A percentile compares a stretch with the other conserved stretches of the same genome.
Evolutionary conservation across 305 asterid genomes (phyloP).

Genomic region (Solanum hybrid): DNA sequence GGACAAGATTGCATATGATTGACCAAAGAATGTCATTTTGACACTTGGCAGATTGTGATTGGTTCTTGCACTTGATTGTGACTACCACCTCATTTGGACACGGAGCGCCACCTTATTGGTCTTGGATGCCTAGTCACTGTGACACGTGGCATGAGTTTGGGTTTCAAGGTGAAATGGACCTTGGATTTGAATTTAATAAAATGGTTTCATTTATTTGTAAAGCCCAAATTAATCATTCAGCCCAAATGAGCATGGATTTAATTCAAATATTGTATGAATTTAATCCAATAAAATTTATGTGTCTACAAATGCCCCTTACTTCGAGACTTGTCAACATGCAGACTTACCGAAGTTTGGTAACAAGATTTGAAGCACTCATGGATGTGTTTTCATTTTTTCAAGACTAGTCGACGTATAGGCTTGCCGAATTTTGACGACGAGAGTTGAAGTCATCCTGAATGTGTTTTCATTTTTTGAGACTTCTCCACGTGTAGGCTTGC

Average conservation of each 20-base stretch:
- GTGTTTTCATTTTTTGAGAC: not conserved
- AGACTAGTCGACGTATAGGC: not conserved
- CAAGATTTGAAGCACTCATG: not conserved
- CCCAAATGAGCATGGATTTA: not conserved
- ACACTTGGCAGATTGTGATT: too few relatives aligned
- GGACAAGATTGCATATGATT: not conserved
- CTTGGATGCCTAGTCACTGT: too few relatives aligned
- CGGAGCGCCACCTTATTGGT: too few relatives aligned
- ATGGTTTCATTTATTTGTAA: not conserved
- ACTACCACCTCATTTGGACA: too few relatives aligned
- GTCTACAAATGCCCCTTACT: not conserved
- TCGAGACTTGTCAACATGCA: not conserved
- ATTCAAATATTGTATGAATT: not conserved
- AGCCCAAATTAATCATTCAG: not conserved
- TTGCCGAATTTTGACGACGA: not conserved
- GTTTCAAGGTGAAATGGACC: too few relatives aligned
- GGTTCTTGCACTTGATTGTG: too few relatives aligned
- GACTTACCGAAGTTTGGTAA: not conserved
- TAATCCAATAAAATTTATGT: too few relatives aligned
- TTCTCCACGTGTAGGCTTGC: not conserved
- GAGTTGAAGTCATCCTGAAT: not conserved
- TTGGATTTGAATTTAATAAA: not conserved
- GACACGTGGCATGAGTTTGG: too few relatives aligned
- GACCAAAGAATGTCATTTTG: not conserved
- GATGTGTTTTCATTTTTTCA: not conserved